phyloP scores from a whole-genome alignment of 2,329 filamentous ascomycete species.

The Torrubiellomyces zombiae region DNA sequence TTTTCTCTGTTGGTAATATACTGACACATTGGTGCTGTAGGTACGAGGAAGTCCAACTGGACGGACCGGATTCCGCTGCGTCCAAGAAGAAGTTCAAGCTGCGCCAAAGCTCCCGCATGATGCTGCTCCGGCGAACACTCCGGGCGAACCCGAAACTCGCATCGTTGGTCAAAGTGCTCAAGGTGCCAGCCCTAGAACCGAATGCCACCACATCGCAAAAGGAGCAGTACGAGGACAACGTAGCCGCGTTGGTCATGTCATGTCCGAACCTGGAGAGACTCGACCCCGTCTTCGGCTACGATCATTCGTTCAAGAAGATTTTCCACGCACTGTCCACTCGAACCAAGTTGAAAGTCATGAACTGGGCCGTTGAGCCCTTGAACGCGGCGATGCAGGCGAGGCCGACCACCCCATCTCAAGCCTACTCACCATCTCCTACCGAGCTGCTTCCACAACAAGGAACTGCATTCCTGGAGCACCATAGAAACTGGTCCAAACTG shows the following conservation, averaged over 20 bases:
- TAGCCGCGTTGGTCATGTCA: slow-evolving; percentile 45
- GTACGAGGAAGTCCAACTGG: slow-evolving; percentile 41
- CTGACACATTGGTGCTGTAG: slow-evolving; percentile 15
- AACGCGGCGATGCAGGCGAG: slow-evolving; percentile 14
- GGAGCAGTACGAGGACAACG: slow-evolving; percentile 37
- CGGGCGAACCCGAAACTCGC: slow-evolving; percentile 35
- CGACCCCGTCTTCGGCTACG: slow-evolving; percentile 36
- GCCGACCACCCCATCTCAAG: slow-evolving; percentile 7
- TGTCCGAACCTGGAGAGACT: slow-evolving; percentile 48
- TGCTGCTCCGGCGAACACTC: slow-evolving; percentile 40
- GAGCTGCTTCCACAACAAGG: slow-evolving; percentile 16
- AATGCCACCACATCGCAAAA: slow-evolving; percentile 13
- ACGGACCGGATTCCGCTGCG: slow-evolving; percentile 35
- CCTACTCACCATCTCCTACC: slow-evolving; percentile 12
- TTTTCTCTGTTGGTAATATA: slow-evolving; percentile 2
- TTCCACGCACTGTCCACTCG: slow-evolving; percentile 44
- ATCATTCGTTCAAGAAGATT: slow-evolving; percentile 37
- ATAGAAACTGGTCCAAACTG: slow-evolving; percentile 38
- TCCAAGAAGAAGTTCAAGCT: slow-evolving; percentile 43
- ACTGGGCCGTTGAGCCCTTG: slow-evolving; percentile 36
- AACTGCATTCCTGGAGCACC: slow-evolving; percentile 30
- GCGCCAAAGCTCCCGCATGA: slow-evolving; percentile 32
- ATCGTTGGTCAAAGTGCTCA: slow-evolving; percentile 36
- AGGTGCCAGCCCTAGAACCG: slow-evolving; percentile 30
- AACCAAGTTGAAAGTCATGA: slow-evolving; percentile 36